Evolutionary conservation across 1,284 basidiomycete genomes (phyloP).

Genomic region (Trichosporon sp.): DNA sequence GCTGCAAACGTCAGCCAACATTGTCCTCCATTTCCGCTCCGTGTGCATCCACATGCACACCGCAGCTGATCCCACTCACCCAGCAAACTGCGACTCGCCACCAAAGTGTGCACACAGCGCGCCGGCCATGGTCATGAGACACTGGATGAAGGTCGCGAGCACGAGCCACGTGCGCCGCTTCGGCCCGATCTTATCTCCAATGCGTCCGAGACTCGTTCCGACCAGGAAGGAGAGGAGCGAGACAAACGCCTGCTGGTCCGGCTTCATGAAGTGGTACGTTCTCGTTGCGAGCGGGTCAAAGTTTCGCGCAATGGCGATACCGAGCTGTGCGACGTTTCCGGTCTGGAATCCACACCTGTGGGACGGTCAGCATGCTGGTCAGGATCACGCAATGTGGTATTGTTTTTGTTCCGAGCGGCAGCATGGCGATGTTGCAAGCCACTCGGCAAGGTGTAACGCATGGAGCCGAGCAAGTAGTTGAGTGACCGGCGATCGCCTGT

Average conservation of each 20-base stretch:
- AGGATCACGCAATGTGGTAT: not conserved
- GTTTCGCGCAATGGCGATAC: constrained; percentile 59
- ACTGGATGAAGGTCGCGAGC: constrained; percentile 64
- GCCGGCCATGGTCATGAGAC: constrained; percentile 65
- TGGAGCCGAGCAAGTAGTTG: too few relatives aligned
- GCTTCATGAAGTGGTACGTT: constrained; percentile 60
- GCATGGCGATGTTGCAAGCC: not conserved
- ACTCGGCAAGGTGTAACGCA: too few relatives aligned
- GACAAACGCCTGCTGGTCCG: constrained; percentile 73
- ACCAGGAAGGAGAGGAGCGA: constrained; percentile 65
- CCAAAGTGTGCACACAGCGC: constrained; percentile 61
- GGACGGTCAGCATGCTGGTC: not conserved
- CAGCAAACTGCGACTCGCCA: constrained; percentile 51
- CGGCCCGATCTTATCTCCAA: constrained; percentile 56
- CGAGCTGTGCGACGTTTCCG: constrained; percentile 54
- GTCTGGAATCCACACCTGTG: constrained; percentile 47
- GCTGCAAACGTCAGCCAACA: constrained; percentile 23
- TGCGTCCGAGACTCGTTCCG: constrained; percentile 46
- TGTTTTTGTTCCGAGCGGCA: not conserved
- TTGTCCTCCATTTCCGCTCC: not conserved
- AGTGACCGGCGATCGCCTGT: not conserved
- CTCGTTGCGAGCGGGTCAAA: constrained; percentile 55
- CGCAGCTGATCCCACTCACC: constrained; percentile 7
- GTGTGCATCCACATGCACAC: too few relatives aligned
- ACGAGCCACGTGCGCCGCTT: constrained; percentile 71